These are phyloP conservation scores for Sequoiadendron giganteum DNA, from an alignment of 75 land plant species.

Conservation along the genomic window DNA sequence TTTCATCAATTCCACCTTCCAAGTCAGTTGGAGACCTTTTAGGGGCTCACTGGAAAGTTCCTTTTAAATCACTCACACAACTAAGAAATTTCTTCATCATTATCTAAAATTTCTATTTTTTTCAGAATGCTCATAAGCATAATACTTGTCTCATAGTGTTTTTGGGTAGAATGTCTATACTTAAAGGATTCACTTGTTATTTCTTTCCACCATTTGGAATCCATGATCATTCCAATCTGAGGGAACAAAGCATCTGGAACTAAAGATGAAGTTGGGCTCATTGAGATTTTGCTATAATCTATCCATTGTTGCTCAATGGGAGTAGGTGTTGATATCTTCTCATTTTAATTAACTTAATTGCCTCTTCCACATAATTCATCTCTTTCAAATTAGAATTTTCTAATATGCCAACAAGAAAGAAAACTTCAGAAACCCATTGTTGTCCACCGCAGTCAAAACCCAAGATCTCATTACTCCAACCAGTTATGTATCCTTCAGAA, in stretches of 20 bases:
- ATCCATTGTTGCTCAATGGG: conserved; percentile 99
- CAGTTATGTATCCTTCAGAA: conserved; percentile 88
- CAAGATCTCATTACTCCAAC: conserved; percentile 97
- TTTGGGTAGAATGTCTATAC: conserved; percentile 65
- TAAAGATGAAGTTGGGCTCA: conserved; percentile 85
- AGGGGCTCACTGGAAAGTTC: conserved; percentile 57
- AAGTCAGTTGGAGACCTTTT: too few relatives aligned
- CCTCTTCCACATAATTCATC: conserved; percentile 73
- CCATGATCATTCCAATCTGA: conserved; percentile 94
- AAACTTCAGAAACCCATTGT: conserved; percentile 98
- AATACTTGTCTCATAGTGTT: conserved; percentile 74
- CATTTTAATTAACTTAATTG: conserved; percentile 74
- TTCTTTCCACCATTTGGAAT: conserved; percentile 76
- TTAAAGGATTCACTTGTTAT: conserved; percentile 87
- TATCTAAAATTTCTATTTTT: conserved; percentile 92
- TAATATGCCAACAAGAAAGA: conserved; percentile 82
- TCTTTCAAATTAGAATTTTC: conserved; percentile 82
- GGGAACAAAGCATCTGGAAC: conserved; percentile 77
- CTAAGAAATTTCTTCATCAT: conserved; percentile 71
- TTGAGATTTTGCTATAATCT: conserved; percentile 71
- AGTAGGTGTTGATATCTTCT: conserved; percentile 89
- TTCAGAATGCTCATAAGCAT: conserved; percentile 99
- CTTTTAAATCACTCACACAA: conserved; percentile 66
- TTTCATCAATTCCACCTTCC: too few relatives aligned
- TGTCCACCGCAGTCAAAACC: conserved; percentile 99